Evolutionary conservation across 1,284 basidiomycete genomes (phyloP).

Genomic region (Heterobasidion annosum): DNA sequence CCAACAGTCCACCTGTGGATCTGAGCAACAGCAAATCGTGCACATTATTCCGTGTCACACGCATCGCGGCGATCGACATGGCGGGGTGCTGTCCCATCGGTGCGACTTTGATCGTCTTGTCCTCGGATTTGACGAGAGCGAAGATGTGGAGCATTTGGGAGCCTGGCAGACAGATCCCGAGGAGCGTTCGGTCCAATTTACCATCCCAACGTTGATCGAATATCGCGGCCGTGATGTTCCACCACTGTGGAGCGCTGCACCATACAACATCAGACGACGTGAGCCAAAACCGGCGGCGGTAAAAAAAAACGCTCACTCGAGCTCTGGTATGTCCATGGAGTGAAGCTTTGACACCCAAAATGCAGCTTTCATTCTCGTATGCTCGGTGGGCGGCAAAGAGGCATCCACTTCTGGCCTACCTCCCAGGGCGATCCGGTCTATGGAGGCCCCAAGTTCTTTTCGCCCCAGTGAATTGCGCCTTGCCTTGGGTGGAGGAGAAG

Average conservation of each 20-base stretch:
- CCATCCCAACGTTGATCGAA: conserved; percentile 66
- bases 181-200: conserved; percentile 34
- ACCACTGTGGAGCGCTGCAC: conserved; percentile 22
- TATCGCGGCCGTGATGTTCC: conserved; percentile 40
- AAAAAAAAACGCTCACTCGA: conserved; percentile 36
- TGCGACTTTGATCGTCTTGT: conserved; percentile 32
- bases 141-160: conserved; percentile 41
- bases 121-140: conserved; percentile 23
- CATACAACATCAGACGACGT: conserved; percentile 1
- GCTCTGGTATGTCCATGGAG: conserved; percentile 34
- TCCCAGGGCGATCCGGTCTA: conserved; percentile 56
- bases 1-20: conserved; percentile 35
- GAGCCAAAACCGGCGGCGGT: not conserved
- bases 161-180: conserved; percentile 49
- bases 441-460: conserved; percentile 49
- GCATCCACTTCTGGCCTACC: conserved; percentile 31
- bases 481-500: conserved; percentile 15
- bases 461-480: conserved; percentile 36
- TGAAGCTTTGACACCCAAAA: conserved; percentile 61
- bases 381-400: conserved; percentile 32
- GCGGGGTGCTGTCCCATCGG: conserved; percentile 34
- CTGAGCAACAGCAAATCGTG: conserved; percentile 64
- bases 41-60: conserved; percentile 50
- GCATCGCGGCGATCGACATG: conserved; percentile 46
- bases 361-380: conserved; percentile 56